Conservation (phyloP, 805 yeast species). For the Yarrowia sp. region DNA sequence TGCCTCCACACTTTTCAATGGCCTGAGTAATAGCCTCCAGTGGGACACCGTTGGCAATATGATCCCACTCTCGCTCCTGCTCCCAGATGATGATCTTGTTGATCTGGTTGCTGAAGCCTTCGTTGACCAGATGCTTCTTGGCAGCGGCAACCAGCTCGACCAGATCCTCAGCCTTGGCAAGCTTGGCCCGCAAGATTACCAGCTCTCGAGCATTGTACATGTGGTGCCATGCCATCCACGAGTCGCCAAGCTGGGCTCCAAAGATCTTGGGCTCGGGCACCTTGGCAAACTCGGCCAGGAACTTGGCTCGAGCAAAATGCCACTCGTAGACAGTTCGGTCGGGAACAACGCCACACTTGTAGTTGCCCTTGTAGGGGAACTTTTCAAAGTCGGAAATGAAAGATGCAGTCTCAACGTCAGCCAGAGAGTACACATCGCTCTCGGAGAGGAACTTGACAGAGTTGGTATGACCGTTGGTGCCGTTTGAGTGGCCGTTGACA, state of each 20-base stretch:
- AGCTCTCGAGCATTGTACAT: slow-evolving; percentile 30
- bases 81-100: slow-evolving; percentile 2
- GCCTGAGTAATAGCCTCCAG: background rate
- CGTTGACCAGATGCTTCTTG: slow-evolving; percentile 30
- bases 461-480: background rate
- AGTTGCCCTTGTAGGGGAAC: slow-evolving; percentile 27
- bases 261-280: slow-evolving; percentile 29
- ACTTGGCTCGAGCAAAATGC: slow-evolving; percentile 31
- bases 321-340: slow-evolving; percentile 27
- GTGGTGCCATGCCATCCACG: slow-evolving; percentile 35
- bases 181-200: slow-evolving; percentile 29
- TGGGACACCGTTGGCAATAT: background rate
- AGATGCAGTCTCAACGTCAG: background rate
- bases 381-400: background rate
- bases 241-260: slow-evolving; percentile 31
- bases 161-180: slow-evolving; percentile 20
- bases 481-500: background rate
- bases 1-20: background rate
- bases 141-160: slow-evolving; percentile 38
- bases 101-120: slow-evolving; percentile 9
- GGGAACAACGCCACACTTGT: slow-evolving; percentile 31
- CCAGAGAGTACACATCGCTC: background rate
- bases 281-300: slow-evolving; percentile 27
- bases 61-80: slow-evolving; percentile 21
- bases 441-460: background rate